Evolutionary conservation across 2,329 filamentous ascomycete species (phyloP).

Genomic region (Lojkania enalia): DNA sequence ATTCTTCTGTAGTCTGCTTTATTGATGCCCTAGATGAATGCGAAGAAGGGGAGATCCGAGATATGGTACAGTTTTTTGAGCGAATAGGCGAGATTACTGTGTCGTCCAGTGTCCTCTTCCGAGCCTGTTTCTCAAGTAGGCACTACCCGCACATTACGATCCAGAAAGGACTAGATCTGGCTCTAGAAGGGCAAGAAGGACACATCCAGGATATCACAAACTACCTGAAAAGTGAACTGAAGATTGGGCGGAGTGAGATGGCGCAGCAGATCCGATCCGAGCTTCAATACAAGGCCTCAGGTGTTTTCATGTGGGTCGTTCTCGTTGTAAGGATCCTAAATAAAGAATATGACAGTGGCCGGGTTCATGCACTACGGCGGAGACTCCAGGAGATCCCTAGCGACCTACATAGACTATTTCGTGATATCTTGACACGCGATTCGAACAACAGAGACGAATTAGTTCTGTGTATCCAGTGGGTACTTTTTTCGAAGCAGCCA

Average conservation of each 20-base stretch:
- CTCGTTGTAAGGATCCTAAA: slow-evolving; percentile 53
- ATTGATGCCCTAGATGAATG: slow-evolving; percentile 55
- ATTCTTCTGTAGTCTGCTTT: slow-evolving; percentile 17
- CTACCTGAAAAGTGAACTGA: slow-evolving; percentile 19
- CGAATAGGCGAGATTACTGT: slow-evolving; percentile 34
- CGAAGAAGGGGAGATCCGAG: slow-evolving; percentile 44
- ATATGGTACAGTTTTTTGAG: slow-evolving; percentile 51
- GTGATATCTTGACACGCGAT: slow-evolving; percentile 49
- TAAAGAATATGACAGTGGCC: slow-evolving; percentile 39
- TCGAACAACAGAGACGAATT: not conserved
- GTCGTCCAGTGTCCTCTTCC: slow-evolving; percentile 16
- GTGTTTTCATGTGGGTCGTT: slow-evolving; percentile 53
- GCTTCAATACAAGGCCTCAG: slow-evolving; percentile 42
- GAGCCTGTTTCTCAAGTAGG: slow-evolving; percentile 52
- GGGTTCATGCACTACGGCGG: slow-evolving; percentile 31
- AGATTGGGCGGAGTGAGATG: slow-evolving; percentile 15
- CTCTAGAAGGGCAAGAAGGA: slow-evolving; percentile 40
- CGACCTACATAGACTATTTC: slow-evolving; percentile 54
- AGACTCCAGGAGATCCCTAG: slow-evolving; percentile 45
- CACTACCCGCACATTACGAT: slow-evolving; percentile 51
- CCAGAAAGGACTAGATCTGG: slow-evolving; percentile 27
- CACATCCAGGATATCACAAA: slow-evolving; percentile 39
- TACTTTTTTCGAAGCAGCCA: slow-evolving; percentile 21
- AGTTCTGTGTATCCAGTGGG: slow-evolving; percentile 14
- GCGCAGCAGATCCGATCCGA: slow-evolving; percentile 23